Base-by-base conservation (phyloP, 495 filamentous ascomycete genomes). In the Daldinia decipiens region DNA sequence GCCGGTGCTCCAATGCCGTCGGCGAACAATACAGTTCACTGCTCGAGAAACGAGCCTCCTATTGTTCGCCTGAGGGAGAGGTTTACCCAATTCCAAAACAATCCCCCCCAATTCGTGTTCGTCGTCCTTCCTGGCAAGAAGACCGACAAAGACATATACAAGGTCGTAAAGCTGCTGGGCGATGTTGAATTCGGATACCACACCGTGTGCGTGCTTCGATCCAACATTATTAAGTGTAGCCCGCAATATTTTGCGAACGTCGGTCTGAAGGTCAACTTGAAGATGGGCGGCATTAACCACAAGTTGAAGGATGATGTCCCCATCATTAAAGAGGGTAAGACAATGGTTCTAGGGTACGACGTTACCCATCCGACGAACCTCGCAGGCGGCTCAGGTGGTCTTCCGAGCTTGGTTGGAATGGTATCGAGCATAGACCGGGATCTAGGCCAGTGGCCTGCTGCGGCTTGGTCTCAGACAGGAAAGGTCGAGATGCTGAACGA, bases 311-410 rank as follows among this genome's bases (percentile, higher is more conserved):
- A 78, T 0, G 65, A 77, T 0, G 82, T 90, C 3, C 84, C 82
- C 7, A 75, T 93, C n/a, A 74, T 95, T 39, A 80, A 78, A 39
- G 81, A 89, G 21, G 84, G 84, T 5, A 87, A 86, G 26, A 77
- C 73, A 2, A 97, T 97, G 91, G 81, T 97, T 17, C 80, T 95
- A 36, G 94, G 94, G 0, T 89, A 93, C 47, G 94, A 97, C 72
- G 93, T 97, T 2, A 95, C 93, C 0, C 94, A 97, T 72, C 94
- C 94, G 0, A 92, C 91, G 0, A 92, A 93, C 8, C 86, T 91
- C 0, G 87, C 86, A 15, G 76, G 81, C 11, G 80, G 79, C 5
- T 83, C 86, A 1, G 58, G 62, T 2, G 76, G 74, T 15, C 74
- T 79, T 7, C 93, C 93, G 5, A 92, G 89, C 71, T 87, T 95